Percentiles rank a stretch among this genome's conserved stretches.
phyloP scores from a whole-genome alignment of 2,329 filamentous ascomycete species.

The Neophaeococcomyces mojaviensis region DNA sequence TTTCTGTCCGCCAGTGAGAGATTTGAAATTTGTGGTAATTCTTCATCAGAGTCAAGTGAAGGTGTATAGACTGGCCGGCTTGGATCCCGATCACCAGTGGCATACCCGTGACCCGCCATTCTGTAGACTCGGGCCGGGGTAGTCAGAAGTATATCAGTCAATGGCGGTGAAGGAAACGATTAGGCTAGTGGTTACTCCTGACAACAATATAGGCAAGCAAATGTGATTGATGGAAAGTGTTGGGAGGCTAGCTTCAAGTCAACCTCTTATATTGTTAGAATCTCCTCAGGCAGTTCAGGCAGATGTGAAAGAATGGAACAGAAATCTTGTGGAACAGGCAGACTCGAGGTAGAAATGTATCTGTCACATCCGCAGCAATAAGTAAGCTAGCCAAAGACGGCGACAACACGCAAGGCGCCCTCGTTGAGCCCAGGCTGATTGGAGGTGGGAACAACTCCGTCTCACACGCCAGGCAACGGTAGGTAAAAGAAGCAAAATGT shows the following conservation, averaged over 20 bases:
- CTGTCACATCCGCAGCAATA: not conserved
- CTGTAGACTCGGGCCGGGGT: not conserved
- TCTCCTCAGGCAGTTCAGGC: not conserved
- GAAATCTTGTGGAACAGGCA: slow-evolving; percentile 5
- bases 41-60: slow-evolving; percentile 5
- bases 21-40: not conserved
- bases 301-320: slow-evolving; percentile 2
- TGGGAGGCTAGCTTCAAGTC: not conserved
- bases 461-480: slow-evolving; percentile 5
- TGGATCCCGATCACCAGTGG: slow-evolving; percentile 2
- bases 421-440: not conserved
- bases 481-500: not conserved
- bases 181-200: too few relatives aligned
- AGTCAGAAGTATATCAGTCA: not conserved
- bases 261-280: not conserved
- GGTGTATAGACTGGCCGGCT: slow-evolving; percentile 1
- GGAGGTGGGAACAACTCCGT: not conserved
- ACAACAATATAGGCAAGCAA: too few relatives aligned
- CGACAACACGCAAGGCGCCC: slow-evolving; percentile 5
- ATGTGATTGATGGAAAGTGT: too few relatives aligned
- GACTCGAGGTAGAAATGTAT: slow-evolving; percentile 10
- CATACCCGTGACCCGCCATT: slow-evolving; percentile 4
- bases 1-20: not conserved
- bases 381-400: not conserved
- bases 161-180: slow-evolving; percentile 1